Evolutionary conservation across 768 basidiomycete species (phyloP).

Genomic region (Pleurotus tuoliensis): DNA sequence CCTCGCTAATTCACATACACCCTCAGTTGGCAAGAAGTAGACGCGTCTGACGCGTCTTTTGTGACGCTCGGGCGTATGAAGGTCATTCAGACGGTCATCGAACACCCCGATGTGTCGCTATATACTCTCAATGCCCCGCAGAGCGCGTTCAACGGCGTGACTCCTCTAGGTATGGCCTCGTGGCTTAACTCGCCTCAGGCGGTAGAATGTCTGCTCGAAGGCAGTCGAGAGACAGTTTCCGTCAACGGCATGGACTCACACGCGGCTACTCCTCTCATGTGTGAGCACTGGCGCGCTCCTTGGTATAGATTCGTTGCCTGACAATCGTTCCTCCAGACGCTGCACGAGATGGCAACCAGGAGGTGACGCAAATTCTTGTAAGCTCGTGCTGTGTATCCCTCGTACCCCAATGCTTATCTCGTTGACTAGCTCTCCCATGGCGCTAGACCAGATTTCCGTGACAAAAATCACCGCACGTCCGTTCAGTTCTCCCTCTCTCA

Average conservation of each 20-base stretch:
- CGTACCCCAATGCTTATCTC: slow-evolving; percentile 4
- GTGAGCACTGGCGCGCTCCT: slow-evolving; percentile 40
- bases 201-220: slow-evolving; percentile 63
- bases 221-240: slow-evolving; percentile 55
- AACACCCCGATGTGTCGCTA: slow-evolving; percentile 57
- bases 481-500: slow-evolving; percentile 66
- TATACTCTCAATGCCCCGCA: slow-evolving; percentile 75
- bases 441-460: slow-evolving; percentile 70
- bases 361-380: slow-evolving; percentile 67
- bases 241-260: slow-evolving; percentile 74
- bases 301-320: slow-evolving; percentile 8
- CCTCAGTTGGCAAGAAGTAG: slow-evolving; percentile 61
- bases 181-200: slow-evolving; percentile 65
- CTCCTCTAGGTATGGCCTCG: slow-evolving; percentile 74
- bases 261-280: slow-evolving; percentile 82
- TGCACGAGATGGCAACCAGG: slow-evolving; percentile 64
- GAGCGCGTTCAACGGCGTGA: slow-evolving; percentile 64
- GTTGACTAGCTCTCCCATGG: slow-evolving; percentile 56
- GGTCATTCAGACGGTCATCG: slow-evolving; percentile 51
- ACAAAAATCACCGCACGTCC: slow-evolving; percentile 68
- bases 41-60: slow-evolving; percentile 70
- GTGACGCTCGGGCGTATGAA: slow-evolving; percentile 54
- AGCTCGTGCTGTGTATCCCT: slow-evolving; percentile 19
- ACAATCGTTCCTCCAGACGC: slow-evolving; percentile 49
- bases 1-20: neutral